Conservation (phyloP, 2,329 filamentous ascomycete species). For the Phaeosphaeria sp. region DNA sequence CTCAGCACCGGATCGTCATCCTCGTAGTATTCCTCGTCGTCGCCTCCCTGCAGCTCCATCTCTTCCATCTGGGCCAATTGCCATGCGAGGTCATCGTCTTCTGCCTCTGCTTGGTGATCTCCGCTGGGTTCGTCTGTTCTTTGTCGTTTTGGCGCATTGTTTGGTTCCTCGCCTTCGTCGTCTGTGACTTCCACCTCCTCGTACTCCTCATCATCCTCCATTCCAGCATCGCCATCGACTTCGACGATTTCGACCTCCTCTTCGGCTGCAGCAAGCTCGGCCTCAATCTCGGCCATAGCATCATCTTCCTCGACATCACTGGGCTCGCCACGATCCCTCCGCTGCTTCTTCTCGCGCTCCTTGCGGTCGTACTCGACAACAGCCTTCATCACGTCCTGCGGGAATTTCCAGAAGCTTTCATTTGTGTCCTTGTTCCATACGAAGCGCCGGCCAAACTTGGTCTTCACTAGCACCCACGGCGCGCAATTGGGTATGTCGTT, state of each 20-base stretch:
- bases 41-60: conserved; percentile 77
- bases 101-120: conserved; percentile 74
- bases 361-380: conserved; percentile 71
- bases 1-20: conserved; percentile 75
- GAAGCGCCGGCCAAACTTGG: conserved; percentile 86
- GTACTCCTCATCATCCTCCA: conserved; percentile 72
- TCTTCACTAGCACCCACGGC: conserved; percentile 92
- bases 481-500: conserved; percentile 79
- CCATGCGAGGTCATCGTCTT: conserved; percentile 91
- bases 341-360: conserved; percentile 73
- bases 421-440: conserved; percentile 87
- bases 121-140: conserved; percentile 53
- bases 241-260: conserved; percentile 41
- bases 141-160: conserved; percentile 57
- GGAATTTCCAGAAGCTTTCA: conserved; percentile 94
- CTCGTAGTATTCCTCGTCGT: conserved; percentile 68
- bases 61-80: conserved; percentile 90
- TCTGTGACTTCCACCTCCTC: conserved; percentile 79
- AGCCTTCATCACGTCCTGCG: conserved; percentile 81
- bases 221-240: conserved; percentile 47
- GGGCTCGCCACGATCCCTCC: conserved; percentile 53
- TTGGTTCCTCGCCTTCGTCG: conserved; percentile 52
- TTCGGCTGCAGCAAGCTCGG: conserved; percentile 37
- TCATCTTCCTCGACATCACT: conserved; percentile 42
- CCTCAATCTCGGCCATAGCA: conserved; percentile 44